Base-by-base conservation (phyloP, 805 yeast genomes). In the Yarrowia sp. region DNA sequence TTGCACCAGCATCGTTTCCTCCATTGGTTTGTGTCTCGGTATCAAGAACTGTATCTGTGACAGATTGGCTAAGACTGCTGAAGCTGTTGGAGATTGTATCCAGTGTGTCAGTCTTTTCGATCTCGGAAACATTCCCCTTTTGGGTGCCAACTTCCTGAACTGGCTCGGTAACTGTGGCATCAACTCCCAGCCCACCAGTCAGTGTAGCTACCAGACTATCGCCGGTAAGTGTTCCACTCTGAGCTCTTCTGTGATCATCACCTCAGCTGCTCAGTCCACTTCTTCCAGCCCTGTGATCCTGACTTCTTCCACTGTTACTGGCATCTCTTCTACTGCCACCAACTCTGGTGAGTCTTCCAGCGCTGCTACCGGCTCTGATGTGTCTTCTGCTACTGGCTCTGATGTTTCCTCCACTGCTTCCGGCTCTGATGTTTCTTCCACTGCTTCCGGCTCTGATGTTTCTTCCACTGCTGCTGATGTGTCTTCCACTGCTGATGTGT, bases 131-230 rank as follows among this genome's bases (percentile, higher is more conserved):
- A 19, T 61, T 12, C 53, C 67, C 5, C 22, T 46, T 22, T 10
- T 48, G 12, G 53, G 36, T 10, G 67, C 53, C 45, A 46, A 61
- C 55, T 61, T 61, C 55, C 38, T 61, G 8, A 48, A 61, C 55
- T 61, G 53, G 55, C 14, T 61, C 9, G 55, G 53, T 1, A 3
- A 14, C 3, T 61, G 67, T 48, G 50, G 50, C 2, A 22, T 58
- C n/a, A 11, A 43, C 40, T 43, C 40, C 8, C 11, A 12, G 10
- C 22, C 67, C 14, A 10, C 36, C 26, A n/a, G n/a, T 10, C 10
- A 36, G 19, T 61, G 56, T n/a, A 5, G 5, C 8, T 48, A 46
- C 46, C 46, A 36, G 43, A 61, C 67, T 26, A 46, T 61, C 26
- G 3, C 67, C 14, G 67, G 67, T 3, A 22, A 19, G 36, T 61